Evolutionary conservation across 495 filamentous ascomycete genomes (phyloP).

Genomic region (Penicillium riverlandense): DNA sequence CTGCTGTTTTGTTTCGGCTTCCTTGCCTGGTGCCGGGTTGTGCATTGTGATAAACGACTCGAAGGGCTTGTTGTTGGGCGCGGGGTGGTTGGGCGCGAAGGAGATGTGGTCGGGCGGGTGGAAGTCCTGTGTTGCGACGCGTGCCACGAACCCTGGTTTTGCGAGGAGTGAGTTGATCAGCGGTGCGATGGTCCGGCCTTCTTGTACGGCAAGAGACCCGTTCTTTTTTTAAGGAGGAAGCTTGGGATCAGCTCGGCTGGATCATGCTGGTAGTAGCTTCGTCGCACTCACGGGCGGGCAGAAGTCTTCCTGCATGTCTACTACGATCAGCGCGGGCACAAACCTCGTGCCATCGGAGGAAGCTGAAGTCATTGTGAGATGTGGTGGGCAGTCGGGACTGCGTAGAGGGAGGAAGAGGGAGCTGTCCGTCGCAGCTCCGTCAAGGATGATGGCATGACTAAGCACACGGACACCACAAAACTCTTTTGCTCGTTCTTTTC

Average conservation of each 20-base stretch:
- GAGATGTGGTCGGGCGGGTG: constrained; percentile 84
- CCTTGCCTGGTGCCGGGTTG: constrained; percentile 57
- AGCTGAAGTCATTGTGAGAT: constrained; percentile 5
- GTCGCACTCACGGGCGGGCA: constrained; percentile 64
- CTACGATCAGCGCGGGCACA: constrained; percentile 55
- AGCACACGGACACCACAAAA: constrained; percentile 4
- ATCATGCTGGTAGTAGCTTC: not conserved
- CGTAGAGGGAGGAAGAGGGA: not conserved
- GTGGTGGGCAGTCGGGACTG: not conserved
- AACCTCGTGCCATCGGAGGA: constrained; percentile 1
- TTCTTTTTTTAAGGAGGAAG: constrained; percentile 38
- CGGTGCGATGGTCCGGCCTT: constrained; percentile 61
- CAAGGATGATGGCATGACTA: too few relatives aligned
- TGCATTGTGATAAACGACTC: constrained; percentile 50
- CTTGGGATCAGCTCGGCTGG: constrained; percentile 7
- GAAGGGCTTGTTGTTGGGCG: constrained; percentile 61
- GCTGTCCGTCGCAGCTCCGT: too few relatives aligned
- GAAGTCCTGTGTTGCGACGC: constrained; percentile 83
- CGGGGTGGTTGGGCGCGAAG: constrained; percentile 72
- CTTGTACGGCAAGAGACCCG: constrained; percentile 72
- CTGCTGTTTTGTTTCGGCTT: constrained; percentile 55
- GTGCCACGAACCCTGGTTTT: constrained; percentile 58
- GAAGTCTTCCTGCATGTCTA: constrained; percentile 96
- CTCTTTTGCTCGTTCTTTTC: constrained; percentile 12
- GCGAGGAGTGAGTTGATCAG: constrained; percentile 69